Base-by-base conservation (phyloP, 1,284 basidiomycete species). In the Naganishia albida region DNA sequence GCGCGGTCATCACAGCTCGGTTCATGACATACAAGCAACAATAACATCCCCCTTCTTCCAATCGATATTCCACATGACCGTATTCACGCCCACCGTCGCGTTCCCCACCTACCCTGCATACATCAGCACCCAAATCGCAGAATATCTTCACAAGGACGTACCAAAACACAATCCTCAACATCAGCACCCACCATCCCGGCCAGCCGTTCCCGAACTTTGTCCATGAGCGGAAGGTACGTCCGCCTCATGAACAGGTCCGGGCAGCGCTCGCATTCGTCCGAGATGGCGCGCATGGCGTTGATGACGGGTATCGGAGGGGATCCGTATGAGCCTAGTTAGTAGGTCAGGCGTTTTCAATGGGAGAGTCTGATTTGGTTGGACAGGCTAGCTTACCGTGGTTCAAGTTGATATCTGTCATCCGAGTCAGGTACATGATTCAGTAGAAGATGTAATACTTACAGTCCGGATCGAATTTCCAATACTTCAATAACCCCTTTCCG, bases 21-120 rank as follows among this genome's bases (percentile, higher is more conserved):
- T 56, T 2, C 42, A 25, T 20, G 25, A 71, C 81, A 70, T 57
- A 85, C 84, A 82, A 30, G 72, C 77, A 34, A 85, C 71, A 43
- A 85, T 76, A 10, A 85, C 70, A 70, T 86, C 85, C 3, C 81
- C 83, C 28, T 81, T 77, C 28, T 78, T 72, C 83, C 83, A 86
- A 26, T 80, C 77, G 28, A 91, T 80, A 71, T 88, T 89, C 48
- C 82, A 75, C 52, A 89, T 72, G 40, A 91, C 79, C 8, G 85
- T 88, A 70, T 86, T 86, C 46, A 91, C 69, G 1, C 87, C 89
- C 70, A 86, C 83, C 0, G 86, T 86, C 0, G 86, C 82, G 68
- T 89, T 90, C 6, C 82, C 56, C 48, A 50, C 50, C 51, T 53
- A 20, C 34, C 51, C 2, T 2, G 43, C 38, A 12, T 23, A 7